Conservation (phyloP, 108 stramenopile genomes). For the Nitzschia putrida region DNA sequence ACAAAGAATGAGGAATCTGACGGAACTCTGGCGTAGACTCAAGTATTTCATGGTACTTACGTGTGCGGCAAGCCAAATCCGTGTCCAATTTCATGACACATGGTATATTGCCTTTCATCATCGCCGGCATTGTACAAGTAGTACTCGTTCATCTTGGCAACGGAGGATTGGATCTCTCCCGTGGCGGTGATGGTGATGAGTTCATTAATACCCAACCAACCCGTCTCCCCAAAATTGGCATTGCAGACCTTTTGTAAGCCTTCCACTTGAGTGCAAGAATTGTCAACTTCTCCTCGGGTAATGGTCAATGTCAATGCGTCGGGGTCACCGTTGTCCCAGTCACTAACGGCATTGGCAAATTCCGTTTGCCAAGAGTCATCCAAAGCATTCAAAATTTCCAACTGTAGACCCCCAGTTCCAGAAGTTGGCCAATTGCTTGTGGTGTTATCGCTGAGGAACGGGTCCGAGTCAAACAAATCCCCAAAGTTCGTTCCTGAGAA, state of each 20-base stretch:
- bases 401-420: conserved; percentile 38
- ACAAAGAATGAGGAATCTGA: not conserved
- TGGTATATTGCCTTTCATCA: conserved; percentile 63
- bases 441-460: not conserved
- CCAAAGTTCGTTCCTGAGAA: not conserved
- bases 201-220: conserved; percentile 79
- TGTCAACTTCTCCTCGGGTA: conserved; percentile 29
- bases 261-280: conserved; percentile 46
- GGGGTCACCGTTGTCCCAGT: conserved; percentile 76
- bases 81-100: conserved; percentile 68
- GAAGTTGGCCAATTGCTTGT: conserved; percentile 23
- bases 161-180: conserved; percentile 54
- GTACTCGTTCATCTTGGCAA: conserved; percentile 78
- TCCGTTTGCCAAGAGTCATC: conserved; percentile 50
- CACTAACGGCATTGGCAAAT: conserved; percentile 45
- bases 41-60: too few relatives aligned
- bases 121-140: conserved; percentile 52
- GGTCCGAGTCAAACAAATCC: not conserved
- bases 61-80: conserved; percentile 73
- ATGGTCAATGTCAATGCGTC: conserved; percentile 63
- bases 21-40: too few relatives aligned
- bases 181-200: conserved; percentile 39
- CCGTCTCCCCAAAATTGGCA: conserved; percentile 75
- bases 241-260: conserved; percentile 75
- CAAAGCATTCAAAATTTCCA: conserved; percentile 63